A percentile compares a stretch with the other conserved stretches of the same genome.
Evolutionary conservation across 768 basidiomycete genomes (phyloP).

Genomic region (Hericium coralloides): DNA sequence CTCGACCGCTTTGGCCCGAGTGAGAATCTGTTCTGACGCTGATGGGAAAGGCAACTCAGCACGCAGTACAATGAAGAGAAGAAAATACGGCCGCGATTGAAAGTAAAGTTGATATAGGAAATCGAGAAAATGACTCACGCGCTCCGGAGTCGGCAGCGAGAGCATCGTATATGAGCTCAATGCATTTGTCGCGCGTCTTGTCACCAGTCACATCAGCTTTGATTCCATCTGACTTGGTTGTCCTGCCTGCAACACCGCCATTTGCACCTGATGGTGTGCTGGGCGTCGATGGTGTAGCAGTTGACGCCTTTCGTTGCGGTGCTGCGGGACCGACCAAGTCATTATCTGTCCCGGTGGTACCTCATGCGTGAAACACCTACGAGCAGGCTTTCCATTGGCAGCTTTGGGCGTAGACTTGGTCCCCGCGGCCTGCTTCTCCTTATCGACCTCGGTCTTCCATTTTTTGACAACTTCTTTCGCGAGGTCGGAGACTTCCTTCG

Average conservation of each 20-base stretch:
- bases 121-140: slow-evolving; percentile 45
- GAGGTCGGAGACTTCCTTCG: slow-evolving; percentile 66
- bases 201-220: slow-evolving; percentile 51
- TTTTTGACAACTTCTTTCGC: slow-evolving; percentile 89
- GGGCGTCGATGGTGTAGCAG: slow-evolving; percentile 8
- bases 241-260: slow-evolving; percentile 35
- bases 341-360: background rate
- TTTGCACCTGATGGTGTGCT: slow-evolving; percentile 4
- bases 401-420: slow-evolving; percentile 8
- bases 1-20: slow-evolving; percentile 66
- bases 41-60: background rate
- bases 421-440: slow-evolving; percentile 38
- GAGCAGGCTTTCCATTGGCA: slow-evolving; percentile 23
- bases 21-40: slow-evolving; percentile 65
- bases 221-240: slow-evolving; percentile 64
- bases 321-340: slow-evolving; percentile 7
- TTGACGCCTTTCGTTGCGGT: slow-evolving; percentile 18
- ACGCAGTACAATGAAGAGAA: background rate
- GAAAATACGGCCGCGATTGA: too few relatives aligned
- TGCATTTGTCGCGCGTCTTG: slow-evolving; percentile 75
- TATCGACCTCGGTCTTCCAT: slow-evolving; percentile 87
- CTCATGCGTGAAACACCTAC: slow-evolving; percentile 21
- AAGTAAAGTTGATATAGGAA: background rate
- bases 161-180: slow-evolving; percentile 87
- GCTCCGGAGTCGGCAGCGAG: slow-evolving; percentile 79